Base-by-base conservation (phyloP, 306 rosid genomes). In the Pyrus betulifolia region DNA sequence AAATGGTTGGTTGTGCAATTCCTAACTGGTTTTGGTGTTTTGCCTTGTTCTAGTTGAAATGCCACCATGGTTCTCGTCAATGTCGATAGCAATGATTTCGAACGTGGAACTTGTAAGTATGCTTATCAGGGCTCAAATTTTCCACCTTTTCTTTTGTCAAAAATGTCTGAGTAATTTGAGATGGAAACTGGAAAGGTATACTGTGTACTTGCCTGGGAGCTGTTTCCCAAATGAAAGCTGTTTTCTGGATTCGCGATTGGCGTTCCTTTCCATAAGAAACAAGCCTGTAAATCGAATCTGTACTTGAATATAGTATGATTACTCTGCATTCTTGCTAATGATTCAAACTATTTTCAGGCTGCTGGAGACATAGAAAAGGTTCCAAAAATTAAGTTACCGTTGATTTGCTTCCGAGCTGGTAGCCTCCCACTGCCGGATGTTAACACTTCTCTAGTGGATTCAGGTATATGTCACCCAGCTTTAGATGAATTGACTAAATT, bases 401-500 rank as follows among this genome's bases (percentile, higher is more conserved):
- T 92, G 71, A 80, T 91, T 84, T 96, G 99, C 86, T 87, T 96
- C 81, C 89, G 97, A 84, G 87, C 87, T 81, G 98, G 99, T 57
- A 86, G 99, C 75, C 99, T 87, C 66, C 99, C 99, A 44, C 84
- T 92, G 67, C 93, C 99, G 2, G 97, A 90, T 83, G 85, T 82
- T 84, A 89, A 87, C 79, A 86, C 80, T 77, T 84, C 96, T 45
- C 72, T 86, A 63, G 84, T 82, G 62, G 88, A 84, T 78, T 83
- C 91, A 74, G 93, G 89, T 84, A 78, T 31, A 76, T 66, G 45
- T 59, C 28, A 28, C 51, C 60, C 44, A n/a, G 54, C 15, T 70
- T 71, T 76, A 25, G 54, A 54, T 51, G 17, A 79, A 3, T 35
- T 61, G 18, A 12, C 19, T 57, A 70, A 70, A 55, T 72, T 82